Conservation (phyloP, 345 rosid genomes). For the Xanthoceras sorbifolium region DNA sequence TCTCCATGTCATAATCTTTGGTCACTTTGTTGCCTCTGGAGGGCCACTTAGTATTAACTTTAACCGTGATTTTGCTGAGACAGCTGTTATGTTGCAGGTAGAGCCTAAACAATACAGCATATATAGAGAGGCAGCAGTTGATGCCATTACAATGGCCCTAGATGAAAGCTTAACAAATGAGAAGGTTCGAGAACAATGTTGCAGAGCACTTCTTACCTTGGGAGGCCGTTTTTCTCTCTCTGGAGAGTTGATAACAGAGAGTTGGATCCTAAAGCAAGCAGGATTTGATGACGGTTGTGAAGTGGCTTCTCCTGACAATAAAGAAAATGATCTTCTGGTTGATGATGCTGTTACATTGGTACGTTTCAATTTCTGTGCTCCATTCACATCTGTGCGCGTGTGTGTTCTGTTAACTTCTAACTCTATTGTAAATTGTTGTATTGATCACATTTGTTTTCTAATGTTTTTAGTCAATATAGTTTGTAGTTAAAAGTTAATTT, state of each 20-base stretch:
- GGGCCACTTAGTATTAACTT: background rate
- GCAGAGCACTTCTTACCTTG: slow-evolving; percentile 50
- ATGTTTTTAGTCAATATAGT: too few relatives aligned
- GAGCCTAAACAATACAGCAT: slow-evolving; percentile 52
- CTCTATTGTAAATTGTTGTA: too few relatives aligned
- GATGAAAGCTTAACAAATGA: slow-evolving; percentile 40
- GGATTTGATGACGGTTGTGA: slow-evolving; percentile 27
- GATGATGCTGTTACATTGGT: slow-evolving; percentile 29
- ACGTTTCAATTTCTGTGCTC: slow-evolving; percentile 12
- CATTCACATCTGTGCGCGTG: background rate
- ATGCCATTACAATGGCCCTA: slow-evolving; percentile 46
- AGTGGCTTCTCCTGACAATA: slow-evolving; percentile 17
- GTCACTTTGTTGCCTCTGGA: background rate
- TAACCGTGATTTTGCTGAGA: slow-evolving; percentile 9
- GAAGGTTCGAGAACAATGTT: slow-evolving; percentile 40
- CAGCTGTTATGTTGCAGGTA: slow-evolving; percentile 33
- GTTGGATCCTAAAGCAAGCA: slow-evolving; percentile 52
- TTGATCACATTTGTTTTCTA: too few relatives aligned
- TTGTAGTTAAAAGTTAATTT: too few relatives aligned
- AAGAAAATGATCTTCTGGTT: slow-evolving; percentile 22
- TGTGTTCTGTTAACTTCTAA: background rate
- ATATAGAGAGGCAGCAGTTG: slow-evolving; percentile 56
- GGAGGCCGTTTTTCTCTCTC: slow-evolving; percentile 45
- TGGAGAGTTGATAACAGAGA: slow-evolving; percentile 35
- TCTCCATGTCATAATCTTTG: background rate